These are phyloP conservation scores for Nemania diffusa DNA, from an alignment of 2,329 filamentous ascomycete genomes.

Conservation along the genomic window DNA sequence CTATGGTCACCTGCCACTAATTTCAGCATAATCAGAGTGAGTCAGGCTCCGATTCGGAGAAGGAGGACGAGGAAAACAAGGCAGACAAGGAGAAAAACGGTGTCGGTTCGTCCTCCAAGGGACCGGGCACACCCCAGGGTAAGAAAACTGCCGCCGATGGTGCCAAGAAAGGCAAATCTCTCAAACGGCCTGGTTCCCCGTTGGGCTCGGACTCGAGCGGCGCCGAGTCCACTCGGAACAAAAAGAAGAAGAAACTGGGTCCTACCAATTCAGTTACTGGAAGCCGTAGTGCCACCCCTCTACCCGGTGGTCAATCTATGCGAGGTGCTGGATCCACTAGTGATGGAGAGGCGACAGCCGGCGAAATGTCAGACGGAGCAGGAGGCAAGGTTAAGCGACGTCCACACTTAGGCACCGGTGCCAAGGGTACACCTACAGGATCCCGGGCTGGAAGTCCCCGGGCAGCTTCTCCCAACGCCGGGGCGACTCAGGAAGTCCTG, in stretches of 20 bases:
- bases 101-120: constrained; percentile 73
- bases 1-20: constrained; percentile 38
- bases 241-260: constrained; percentile 68
- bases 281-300: constrained; percentile 67
- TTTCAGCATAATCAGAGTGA: constrained; percentile 42
- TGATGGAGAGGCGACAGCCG: constrained; percentile 77
- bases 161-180: constrained; percentile 67
- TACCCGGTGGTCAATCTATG: constrained; percentile 57
- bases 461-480: constrained; percentile 51
- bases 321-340: constrained; percentile 71
- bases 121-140: constrained; percentile 66
- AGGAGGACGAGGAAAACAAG: constrained; percentile 55
- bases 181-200: constrained; percentile 88
- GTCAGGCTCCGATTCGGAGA: constrained; percentile 58
- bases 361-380: constrained; percentile 71
- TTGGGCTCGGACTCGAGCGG: constrained; percentile 91
- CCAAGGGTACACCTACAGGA: constrained; percentile 64
- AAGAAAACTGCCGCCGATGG: constrained; percentile 60
- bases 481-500: constrained; percentile 30
- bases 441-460: constrained; percentile 71
- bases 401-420: constrained; percentile 55
- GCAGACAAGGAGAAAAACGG: constrained; percentile 55
- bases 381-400: constrained; percentile 60
- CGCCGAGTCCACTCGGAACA: constrained; percentile 85
- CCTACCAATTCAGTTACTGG: constrained; percentile 56